Evolutionary conservation across 805 yeast species (phyloP).

Genomic region (Barnettozyma salicaria): DNA sequence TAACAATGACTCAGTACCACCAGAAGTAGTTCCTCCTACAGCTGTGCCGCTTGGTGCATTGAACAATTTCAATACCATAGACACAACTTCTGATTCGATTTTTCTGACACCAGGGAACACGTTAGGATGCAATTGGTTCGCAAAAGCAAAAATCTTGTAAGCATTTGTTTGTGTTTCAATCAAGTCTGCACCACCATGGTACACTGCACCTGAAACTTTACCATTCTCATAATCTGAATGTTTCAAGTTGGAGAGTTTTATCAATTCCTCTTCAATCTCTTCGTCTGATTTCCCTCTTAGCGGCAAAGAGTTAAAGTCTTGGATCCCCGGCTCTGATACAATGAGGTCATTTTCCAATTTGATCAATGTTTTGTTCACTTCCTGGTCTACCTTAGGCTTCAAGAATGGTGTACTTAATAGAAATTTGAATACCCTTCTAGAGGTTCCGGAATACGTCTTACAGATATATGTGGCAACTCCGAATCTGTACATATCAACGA

Average conservation of each 20-base stretch:
- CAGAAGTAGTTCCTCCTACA: conserved; percentile 83
- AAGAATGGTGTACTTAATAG: conserved; percentile 47
- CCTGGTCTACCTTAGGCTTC: conserved; percentile 50
- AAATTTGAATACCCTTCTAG: conserved; percentile 28
- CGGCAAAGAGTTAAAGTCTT: conserved; percentile 51
- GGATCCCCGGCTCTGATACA: conserved; percentile 41
- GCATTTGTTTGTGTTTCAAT: conserved; percentile 71
- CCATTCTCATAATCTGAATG: conserved; percentile 84
- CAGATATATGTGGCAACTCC: too few species aligned
- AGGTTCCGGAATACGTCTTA: too few species aligned
- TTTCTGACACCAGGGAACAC: conserved; percentile 94
- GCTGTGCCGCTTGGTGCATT: conserved; percentile 63
- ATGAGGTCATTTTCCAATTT: conserved; percentile 55
- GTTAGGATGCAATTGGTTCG: conserved; percentile 95
- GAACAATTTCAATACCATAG: conserved; percentile 79
- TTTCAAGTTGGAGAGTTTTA: conserved; percentile 42
- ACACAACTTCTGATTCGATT: conserved; percentile 92
- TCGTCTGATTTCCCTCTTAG: conserved; percentile 45
- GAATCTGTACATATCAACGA: too few species aligned
- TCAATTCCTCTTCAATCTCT: conserved; percentile 45
- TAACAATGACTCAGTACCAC: conserved; percentile 91
- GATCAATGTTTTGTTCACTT: conserved; percentile 42
- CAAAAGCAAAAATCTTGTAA: conserved; percentile 69
- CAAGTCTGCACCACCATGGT: conserved; percentile 87
- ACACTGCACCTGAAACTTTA: conserved; percentile 89